Conservation (phyloP, 805 yeast genomes). For the Starmerella asiatica region DNA sequence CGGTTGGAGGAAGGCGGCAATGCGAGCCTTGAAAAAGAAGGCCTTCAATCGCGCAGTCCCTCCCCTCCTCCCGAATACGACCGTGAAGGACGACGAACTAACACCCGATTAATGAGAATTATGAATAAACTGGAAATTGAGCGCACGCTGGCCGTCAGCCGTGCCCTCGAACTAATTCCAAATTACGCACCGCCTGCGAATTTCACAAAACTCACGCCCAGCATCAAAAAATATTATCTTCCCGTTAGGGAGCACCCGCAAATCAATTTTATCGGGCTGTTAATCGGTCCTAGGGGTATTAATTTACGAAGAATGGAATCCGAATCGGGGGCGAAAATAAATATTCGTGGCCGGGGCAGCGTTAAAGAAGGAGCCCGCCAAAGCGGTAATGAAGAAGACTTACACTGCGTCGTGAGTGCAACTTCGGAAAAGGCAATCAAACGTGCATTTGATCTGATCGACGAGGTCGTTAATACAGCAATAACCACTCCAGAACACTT, state of each 20-base stretch:
- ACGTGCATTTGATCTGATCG: conserved; percentile 59
- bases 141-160: conserved; percentile 63
- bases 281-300: conserved; percentile 92
- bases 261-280: conserved; percentile 79
- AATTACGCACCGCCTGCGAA: conserved; percentile 68
- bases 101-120: conserved; percentile 64
- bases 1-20: not conserved
- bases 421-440: conserved; percentile 66
- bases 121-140: conserved; percentile 57
- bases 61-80: conserved; percentile 94
- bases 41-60: conserved; percentile 46
- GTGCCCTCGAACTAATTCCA: conserved; percentile 59
- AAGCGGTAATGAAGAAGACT: conserved; percentile 58
- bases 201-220: conserved; percentile 55
- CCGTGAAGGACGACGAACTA: conserved; percentile 63
- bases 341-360: conserved; percentile 90
- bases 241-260: conserved; percentile 83
- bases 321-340: conserved; percentile 77
- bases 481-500: conserved; percentile 85
- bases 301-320: conserved; percentile 69
- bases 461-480: conserved; percentile 67
- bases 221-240: conserved; percentile 67
- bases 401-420: conserved; percentile 78
- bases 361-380: conserved; percentile 61
- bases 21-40: conserved; percentile 28